Percentiles rank a stretch among this genome's conserved stretches.
Evolutionary conservation across 148 eudicot genomes (phyloP).

Genomic region (Silene conica): DNA sequence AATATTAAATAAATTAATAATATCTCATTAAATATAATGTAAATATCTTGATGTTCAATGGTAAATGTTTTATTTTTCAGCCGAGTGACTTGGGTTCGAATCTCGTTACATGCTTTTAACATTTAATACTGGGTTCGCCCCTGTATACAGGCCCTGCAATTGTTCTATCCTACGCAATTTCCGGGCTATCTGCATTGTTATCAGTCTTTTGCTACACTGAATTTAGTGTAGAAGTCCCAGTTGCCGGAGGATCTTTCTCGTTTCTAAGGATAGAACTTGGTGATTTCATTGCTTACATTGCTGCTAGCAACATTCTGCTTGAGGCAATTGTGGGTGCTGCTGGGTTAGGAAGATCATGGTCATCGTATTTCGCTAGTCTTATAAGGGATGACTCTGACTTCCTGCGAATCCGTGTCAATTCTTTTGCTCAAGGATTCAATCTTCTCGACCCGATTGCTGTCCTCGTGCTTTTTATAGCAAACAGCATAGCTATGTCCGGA

Average conservation of each 20-base stretch:
- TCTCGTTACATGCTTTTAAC: no score
- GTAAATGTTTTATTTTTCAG: no score
- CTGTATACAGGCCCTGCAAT: constrained; percentile 70
- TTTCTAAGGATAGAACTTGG: constrained; percentile 77
- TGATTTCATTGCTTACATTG: constrained; percentile 80
- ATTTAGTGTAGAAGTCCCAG: constrained; percentile 79
- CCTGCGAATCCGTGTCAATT: constrained; percentile 43
- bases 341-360: constrained; percentile 80
- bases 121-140: no score
- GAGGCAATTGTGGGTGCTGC: constrained; percentile 92
- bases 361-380: constrained; percentile 72
- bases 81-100: no score
- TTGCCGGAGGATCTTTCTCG: constrained; percentile 91
- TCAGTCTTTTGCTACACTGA: constrained; percentile 90
- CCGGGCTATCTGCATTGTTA: constrained; percentile 81
- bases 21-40: no score
- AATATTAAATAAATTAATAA: no score
- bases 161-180: constrained; percentile 61
- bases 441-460: constrained; percentile 83
- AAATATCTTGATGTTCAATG: no score
- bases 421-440: constrained; percentile 63
- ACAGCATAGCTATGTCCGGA: constrained; percentile 66
- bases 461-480: constrained; percentile 42
- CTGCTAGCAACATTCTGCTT: constrained; percentile 82
- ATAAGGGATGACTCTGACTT: constrained; percentile 53